Percentiles rank a stretch among this genome's conserved stretches.
Evolutionary conservation across 805 yeast genomes (phyloP).

Genomic region (Hanseniaspora occidentalis): DNA sequence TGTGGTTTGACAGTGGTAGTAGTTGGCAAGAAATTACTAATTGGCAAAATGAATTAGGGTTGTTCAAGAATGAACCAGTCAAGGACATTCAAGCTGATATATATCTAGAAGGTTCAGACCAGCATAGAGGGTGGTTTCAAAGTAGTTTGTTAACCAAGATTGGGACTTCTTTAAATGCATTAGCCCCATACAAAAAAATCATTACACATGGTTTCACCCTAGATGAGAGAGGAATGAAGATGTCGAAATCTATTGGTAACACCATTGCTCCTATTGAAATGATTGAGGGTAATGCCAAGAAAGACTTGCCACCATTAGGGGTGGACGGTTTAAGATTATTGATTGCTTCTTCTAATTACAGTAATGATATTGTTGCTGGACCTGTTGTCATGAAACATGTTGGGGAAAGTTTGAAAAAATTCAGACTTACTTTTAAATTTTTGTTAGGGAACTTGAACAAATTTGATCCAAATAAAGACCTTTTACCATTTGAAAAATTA

Average conservation of each 20-base stretch:
- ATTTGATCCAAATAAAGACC: constrained; percentile 20
- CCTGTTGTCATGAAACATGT: constrained; percentile 62
- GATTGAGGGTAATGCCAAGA: constrained; percentile 44
- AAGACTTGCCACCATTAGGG: constrained; percentile 54
- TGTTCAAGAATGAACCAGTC: constrained; percentile 12
- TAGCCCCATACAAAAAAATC: constrained; percentile 59
- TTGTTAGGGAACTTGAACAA: constrained; percentile 64
- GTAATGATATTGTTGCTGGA: constrained; percentile 67
- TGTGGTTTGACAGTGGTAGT: constrained; percentile 97
- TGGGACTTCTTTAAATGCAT: constrained; percentile 26
- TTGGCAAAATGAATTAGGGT: constrained; percentile 11
- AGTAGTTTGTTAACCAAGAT: constrained; percentile 76
- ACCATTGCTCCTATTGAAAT: constrained; percentile 57
- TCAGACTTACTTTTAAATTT: constrained; percentile 70
- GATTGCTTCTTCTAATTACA: constrained; percentile 82
- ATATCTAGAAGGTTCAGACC: constrained; percentile 96
- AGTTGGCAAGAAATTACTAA: constrained; percentile 57
- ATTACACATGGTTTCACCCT: constrained; percentile 90
- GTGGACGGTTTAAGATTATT: constrained; percentile 84
- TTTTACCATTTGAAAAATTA: constrained; percentile 30
- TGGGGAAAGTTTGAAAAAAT: constrained; percentile 67
- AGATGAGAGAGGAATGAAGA: constrained; percentile 75
- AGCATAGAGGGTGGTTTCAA: constrained; percentile 99
- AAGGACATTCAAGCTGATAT: constrained; percentile 54
- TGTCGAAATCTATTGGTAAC: constrained; percentile 91